Conservation (phyloP, 139 green algal species). For the Penium margaritaceum region DNA sequence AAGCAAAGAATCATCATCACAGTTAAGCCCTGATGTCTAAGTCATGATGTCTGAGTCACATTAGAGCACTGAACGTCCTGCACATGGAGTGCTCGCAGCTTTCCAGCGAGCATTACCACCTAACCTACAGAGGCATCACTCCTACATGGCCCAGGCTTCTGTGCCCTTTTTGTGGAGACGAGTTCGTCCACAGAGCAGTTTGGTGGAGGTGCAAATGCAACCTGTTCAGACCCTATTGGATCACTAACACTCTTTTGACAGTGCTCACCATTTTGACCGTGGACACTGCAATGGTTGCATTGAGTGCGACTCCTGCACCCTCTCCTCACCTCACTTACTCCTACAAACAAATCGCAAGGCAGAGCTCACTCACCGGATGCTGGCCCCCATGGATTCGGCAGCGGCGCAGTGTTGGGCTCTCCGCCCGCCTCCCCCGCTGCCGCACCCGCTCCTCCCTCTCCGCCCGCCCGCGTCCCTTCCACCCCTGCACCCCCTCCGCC, state of each 20-base stretch:
- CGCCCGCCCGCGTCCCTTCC: background rate
- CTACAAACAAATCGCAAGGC: background rate
- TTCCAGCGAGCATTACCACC: no score
- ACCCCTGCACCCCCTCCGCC: background rate
- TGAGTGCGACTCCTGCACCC: background rate
- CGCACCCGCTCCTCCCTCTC: constrained; percentile 4
- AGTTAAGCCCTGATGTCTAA: no score
- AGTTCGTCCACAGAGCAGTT: no score
- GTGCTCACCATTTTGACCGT: background rate
- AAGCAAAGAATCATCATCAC: background rate
- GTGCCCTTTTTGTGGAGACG: no score
- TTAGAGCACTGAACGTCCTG: no score
- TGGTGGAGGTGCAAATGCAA: no score
- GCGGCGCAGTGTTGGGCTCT: constrained; percentile 70
- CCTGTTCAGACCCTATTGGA: no score
- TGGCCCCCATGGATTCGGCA: constrained; percentile 90
- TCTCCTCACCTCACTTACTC: constrained; percentile 10
- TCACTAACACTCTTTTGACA: background rate
- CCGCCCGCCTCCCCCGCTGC: constrained; percentile 7
- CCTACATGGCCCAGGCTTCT: no score
- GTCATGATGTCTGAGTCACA: no score
- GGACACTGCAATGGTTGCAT: background rate
- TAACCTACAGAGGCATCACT: no score
- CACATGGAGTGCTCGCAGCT: no score
- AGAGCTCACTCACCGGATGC: constrained; percentile 25